Base-by-base conservation (phyloP, 2,329 filamentous ascomycete species). In the Acrodontium crateriforme region DNA sequence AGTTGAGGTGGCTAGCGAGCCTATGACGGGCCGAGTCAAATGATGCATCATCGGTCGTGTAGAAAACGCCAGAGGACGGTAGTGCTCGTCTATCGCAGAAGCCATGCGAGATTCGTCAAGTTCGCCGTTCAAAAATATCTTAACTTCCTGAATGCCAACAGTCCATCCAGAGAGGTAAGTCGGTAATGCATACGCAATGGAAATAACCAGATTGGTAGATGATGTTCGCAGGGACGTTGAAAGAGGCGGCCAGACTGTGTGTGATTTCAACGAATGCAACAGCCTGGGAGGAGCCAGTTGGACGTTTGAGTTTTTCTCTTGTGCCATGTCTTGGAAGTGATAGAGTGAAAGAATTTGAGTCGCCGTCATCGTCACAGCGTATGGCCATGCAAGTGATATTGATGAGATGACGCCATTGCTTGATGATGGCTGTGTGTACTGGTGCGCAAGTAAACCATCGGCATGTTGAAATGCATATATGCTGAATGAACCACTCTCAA, bases 121-220 rank as follows among this genome's bases (percentile, higher is more conserved):
- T 9, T 54, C 55, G 5, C 68, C 67, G 25, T 55, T 49, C 18
- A 54, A 55, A 6, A 39, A 38, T n/a, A 92, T 65, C 32, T 78
- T 74, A 23, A 94, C 60, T 52, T 94, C 87, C 52, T 95, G 87
- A n/a, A 95, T 71, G 2, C 84, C 85, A 10, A 93, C 69, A 6
- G 79, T 84, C 81, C 85, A 94, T 16, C 84, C 84, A 23, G 73
- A 74, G 3, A 76, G 63, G 41, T 74, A 71, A 2, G 79, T 78
- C 10, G 78, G 74, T 39, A 91, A 73, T 0, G 81, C 80, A 50
- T 92, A 94, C 1, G 82, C 85, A 34, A 94, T 79, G 0, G 81
- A 84, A 2, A 82, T 78, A n/a, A 83, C 69, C 11, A 82, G 69
- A 8, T 69, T 69, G 3, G 61, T 58, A 1, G 69, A 50, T 9